Percentiles rank a stretch among this genome's conserved stretches.
Conservation (phyloP, 106 monocot genomes). For the Apostasia ramifera region DNA sequence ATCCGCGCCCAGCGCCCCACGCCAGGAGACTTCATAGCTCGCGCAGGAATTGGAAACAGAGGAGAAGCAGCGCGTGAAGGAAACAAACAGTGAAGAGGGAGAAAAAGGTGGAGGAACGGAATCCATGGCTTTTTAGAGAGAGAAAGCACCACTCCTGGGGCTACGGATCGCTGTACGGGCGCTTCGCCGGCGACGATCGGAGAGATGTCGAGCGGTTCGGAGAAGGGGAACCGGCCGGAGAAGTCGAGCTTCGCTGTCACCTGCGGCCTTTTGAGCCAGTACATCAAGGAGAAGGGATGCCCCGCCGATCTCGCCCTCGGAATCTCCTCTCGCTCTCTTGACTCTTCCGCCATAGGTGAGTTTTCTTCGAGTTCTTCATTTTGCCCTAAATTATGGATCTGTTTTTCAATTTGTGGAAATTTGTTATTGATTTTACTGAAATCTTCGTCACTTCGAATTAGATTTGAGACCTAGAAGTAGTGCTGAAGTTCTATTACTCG, state of each 20-base stretch:
- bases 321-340: slow-evolving; percentile 17
- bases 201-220: not conserved
- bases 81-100: not conserved
- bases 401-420: no score
- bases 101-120: not conserved
- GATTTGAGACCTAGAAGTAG: no score
- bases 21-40: not conserved
- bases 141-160: not conserved
- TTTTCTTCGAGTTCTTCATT: not conserved
- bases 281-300: slow-evolving; percentile 60
- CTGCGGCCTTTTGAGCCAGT: slow-evolving; percentile 68
- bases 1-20: not conserved
- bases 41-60: not conserved
- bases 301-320: slow-evolving; percentile 41
- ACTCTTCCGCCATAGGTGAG: not conserved
- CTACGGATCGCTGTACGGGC: no score
- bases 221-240: slow-evolving; percentile 1
- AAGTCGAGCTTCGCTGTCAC: slow-evolving; percentile 43
- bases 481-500: not conserved
- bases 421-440: no score
- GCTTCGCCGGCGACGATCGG: not conserved
- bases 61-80: not conserved
- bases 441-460: no score
- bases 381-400: no score
- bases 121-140: not conserved